Percentiles rank a stretch among this genome's conserved stretches.
These are phyloP conservation scores for Avicennia marina DNA, from an alignment of 257 asterid species.

Conservation along the genomic window DNA sequence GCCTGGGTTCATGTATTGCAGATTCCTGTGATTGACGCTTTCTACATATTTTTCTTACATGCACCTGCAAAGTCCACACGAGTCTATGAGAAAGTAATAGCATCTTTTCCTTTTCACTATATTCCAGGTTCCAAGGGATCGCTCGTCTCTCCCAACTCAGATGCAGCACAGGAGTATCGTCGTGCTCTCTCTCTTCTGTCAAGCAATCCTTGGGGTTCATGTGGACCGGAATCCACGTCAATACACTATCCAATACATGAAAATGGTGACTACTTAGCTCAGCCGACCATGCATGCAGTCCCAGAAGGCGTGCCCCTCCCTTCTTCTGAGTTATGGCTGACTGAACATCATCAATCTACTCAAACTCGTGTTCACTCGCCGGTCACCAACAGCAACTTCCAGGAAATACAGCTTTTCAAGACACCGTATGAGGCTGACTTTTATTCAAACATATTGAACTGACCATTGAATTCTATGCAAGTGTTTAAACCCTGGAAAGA, in stretches of 20 bases:
- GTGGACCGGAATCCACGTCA: conserved; percentile 39
- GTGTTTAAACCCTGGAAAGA: too few relatives aligned
- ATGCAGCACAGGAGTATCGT: conserved; percentile 31
- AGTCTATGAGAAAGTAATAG: too few relatives aligned
- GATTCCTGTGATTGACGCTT: too few relatives aligned
- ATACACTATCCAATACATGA: conserved; percentile 31
- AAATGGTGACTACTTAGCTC: conserved; percentile 23
- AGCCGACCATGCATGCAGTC: conserved; percentile 35
- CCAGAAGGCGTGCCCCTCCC: conserved; percentile 53
- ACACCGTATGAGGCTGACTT: conserved; percentile 42
- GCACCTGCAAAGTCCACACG: too few relatives aligned
- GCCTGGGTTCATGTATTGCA: too few relatives aligned
- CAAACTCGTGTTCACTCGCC: conserved; percentile 27
- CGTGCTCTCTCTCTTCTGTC: conserved; percentile 99
- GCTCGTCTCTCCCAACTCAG: conserved; percentile 7
- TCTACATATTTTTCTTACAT: too few relatives aligned
- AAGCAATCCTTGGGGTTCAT: conserved; percentile 58
- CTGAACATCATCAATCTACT: conserved; percentile 31
- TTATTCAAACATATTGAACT: conserved; percentile 36
- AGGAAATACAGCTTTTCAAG: conserved; percentile 42
- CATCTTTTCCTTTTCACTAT: conserved; percentile 28
- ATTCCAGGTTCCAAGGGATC: conserved; percentile 30
- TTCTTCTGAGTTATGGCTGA: conserved; percentile 54
- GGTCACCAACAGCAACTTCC: conserved; percentile 32
- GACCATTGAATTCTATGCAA: conserved; percentile 16